phyloP scores from a whole-genome alignment of 2,329 filamentous ascomycete genomes.

The Aphanoascus verrucosus region DNA sequence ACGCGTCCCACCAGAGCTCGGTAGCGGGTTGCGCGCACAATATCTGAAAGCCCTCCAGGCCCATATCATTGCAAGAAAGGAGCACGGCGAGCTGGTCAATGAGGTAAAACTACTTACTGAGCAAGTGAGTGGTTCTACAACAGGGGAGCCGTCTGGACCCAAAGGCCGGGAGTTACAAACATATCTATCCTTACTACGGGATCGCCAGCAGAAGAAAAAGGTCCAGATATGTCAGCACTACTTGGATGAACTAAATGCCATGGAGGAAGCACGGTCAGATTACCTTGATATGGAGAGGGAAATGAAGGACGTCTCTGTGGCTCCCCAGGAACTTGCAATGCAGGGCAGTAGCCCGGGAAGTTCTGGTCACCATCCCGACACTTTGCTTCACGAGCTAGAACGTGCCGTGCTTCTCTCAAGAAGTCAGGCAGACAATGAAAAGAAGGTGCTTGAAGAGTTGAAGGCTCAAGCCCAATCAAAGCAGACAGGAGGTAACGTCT shows the following conservation, averaged over 20 bases:
- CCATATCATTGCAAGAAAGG: conserved; percentile 32
- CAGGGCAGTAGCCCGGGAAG: conserved; percentile 1
- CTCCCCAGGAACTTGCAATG: not conserved
- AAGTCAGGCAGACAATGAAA: conserved; percentile 28
- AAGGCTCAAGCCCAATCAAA: conserved; percentile 1
- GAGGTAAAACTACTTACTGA: conserved; percentile 24
- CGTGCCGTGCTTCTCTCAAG: conserved; percentile 31
- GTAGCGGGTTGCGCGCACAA: conserved; percentile 31
- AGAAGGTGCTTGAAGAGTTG: conserved; percentile 24
- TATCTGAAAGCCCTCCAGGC: conserved; percentile 39
- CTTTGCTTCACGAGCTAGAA: conserved; percentile 31
- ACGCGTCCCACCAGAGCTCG: conserved; percentile 31
- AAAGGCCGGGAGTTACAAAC: conserved; percentile 25
- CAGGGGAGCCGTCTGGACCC: conserved; percentile 14
- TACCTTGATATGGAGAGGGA: conserved; percentile 18
- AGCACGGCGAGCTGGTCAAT: conserved; percentile 28
- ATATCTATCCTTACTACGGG: conserved; percentile 38
- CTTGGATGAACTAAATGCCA: conserved; percentile 32
- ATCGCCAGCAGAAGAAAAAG: conserved; percentile 37
- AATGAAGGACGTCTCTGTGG: conserved; percentile 14
- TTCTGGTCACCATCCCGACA: conserved; percentile 19
- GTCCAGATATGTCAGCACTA: conserved; percentile 39
- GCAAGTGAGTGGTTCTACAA: conserved; percentile 17
- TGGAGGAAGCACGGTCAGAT: conserved; percentile 18
- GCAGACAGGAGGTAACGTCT: not conserved